Base-by-base conservation (phyloP, 768 basidiomycete species). In the Tylopilus balloui region DNA sequence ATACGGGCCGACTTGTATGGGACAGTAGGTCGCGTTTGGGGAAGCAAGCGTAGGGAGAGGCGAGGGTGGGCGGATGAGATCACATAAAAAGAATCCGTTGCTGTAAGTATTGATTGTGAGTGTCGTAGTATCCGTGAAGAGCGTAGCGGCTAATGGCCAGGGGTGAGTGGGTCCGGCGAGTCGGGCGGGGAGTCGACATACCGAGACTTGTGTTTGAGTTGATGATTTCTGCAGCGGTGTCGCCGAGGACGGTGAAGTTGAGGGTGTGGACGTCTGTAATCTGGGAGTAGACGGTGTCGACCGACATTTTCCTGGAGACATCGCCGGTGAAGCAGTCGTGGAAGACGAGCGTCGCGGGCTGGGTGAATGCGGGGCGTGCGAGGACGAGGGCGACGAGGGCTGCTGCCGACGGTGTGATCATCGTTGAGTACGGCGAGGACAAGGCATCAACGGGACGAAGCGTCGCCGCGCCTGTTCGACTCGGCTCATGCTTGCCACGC, bases 91-190 rank as follows among this genome's bases (percentile, higher is more conserved):
- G 3, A 84, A 80, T 52, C 78, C 79, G 55, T 86, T 84, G 40
- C 75, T 75, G 68, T 78, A 86, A 52, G 86, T 78, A 53, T 75
- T 77, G 57, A 94, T 79, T 3, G 92, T 92, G 42, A 94, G 78
- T 19, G 92, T 79, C 46, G 80, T 77, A 2, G 89, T 84, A 10
- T 88, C 81, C 37, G 85, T 86, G 71, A 95, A 94, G 35, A 96
- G 77, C 8, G 92, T 96, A 15, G 92, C 91, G 86, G 50, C 51
- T 64, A 36, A 42, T 25, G 28, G 28, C 10, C 43, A 42, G 59
- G 53, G 12, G 19, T 52, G 40, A 55, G 48, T 28, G 43, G 11
- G 34, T 43, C 43, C 32, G n/a, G 36, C 27, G 48, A 29, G 48
- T n/a, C 12, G 31, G 14, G 21, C 1, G 43, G 47, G 31, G 37